Evolutionary conservation across 23 red algal species (phyloP), one percentile per base, ranked within the genome.

Genomic region (Gracilariopsis chorda): DNA sequence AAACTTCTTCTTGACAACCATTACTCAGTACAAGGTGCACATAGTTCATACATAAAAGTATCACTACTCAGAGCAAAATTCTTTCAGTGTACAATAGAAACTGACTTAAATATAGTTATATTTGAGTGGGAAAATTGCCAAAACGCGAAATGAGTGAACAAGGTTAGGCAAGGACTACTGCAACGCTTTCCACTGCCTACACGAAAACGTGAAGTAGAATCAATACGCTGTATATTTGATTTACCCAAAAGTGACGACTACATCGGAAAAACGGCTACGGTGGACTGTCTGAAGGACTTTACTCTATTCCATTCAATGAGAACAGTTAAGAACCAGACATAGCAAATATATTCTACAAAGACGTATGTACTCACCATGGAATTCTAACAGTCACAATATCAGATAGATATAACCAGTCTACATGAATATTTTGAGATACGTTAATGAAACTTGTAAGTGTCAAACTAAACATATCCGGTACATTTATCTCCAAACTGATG

Each of bases 361-460:
- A 73, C 25, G 45, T 35, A 73, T 73, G 45, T 36, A 35, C n/a
- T 42, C 25, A 73, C 28, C 67, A 73, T 73, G 67, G 67, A 73
- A 33, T 73, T 7, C 67, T 19, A 19, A 7, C 4, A 19, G 45
- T 42, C 23, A 73, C 45, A 24, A 73, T 73, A 42, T 35, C 25
- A 9, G 28, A 73, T 35, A 33, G 28, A 73, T 32, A 73, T 42
- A 24, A 32, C 23, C 25, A 21, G 7, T 73, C 20, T 40, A 73
- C 36, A 40, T 24, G 67, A 4, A 39, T 21, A 8, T 9, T 73
- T 42, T 73, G 67, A 40, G 45, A 39, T 9, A 42, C n/a, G 7
- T 40, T 37, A 39, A 35, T 73, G 5, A 24, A 73, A 7, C 7
- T 73, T 3, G 23, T 73, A 39, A 6, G 6, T 39, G 27, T 35